Evolutionary conservation across 768 basidiomycete species (phyloP).

Genomic region (Termitomyces sp.): DNA sequence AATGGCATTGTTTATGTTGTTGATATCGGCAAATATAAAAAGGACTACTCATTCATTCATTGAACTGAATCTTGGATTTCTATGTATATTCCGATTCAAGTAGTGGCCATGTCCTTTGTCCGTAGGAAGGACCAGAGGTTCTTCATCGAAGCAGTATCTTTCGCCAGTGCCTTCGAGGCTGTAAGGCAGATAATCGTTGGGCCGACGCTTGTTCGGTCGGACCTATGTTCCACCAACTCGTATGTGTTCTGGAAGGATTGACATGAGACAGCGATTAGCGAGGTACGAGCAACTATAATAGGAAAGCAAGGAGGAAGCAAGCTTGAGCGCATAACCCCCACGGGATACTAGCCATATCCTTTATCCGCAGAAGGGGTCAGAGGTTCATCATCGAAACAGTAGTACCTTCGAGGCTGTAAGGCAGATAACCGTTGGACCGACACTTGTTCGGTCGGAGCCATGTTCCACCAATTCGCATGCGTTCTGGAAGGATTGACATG

Average conservation of each 20-base stretch:
- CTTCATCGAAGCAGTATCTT: neutral
- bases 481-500: no score
- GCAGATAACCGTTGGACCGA: no score
- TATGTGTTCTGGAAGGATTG: neutral
- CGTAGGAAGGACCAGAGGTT: neutral
- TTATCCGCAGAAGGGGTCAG: no score
- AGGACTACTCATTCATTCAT: no score
- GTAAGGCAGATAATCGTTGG: neutral
- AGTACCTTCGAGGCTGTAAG: no score
- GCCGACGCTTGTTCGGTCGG: neutral
- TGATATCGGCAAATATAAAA: no score
- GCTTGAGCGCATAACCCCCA: neutral
- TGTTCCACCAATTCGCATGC: no score
- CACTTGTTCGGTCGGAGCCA: no score
- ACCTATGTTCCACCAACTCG: neutral
- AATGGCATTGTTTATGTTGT: neutral
- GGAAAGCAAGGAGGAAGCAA: neutral
- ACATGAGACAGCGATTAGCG: neutral
- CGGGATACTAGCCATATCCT: no score
- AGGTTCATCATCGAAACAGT: no score
- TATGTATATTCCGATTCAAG: no score
- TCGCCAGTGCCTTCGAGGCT: neutral
- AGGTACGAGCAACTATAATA: neutral
- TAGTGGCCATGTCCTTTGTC: neutral
- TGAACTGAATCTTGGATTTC: no score